A percentile compares a stretch with the other conserved stretches of the same genome.
Evolutionary conservation across 2,329 filamentous ascomycete species (phyloP).

Genomic region (Cryphonectria naterciae): DNA sequence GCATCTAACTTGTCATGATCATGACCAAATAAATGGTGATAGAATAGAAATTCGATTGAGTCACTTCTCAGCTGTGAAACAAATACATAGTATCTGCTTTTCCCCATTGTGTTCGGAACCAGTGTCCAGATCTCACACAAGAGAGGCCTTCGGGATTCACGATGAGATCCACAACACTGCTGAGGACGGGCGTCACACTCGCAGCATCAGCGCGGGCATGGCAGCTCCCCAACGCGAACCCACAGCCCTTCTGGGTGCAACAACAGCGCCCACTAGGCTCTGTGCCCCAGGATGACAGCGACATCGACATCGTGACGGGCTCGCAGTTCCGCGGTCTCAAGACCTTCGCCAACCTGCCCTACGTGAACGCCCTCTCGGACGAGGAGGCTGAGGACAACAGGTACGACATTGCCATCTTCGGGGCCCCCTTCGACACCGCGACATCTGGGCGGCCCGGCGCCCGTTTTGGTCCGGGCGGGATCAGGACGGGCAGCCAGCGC

Average conservation of each 20-base stretch:
- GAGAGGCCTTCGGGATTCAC: neutral
- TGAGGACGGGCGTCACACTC: constrained; percentile 6
- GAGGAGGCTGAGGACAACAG: constrained; percentile 46
- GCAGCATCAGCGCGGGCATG: constrained; percentile 13
- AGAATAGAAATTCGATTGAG: neutral
- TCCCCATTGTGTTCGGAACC: neutral
- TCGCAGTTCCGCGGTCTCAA: constrained; percentile 60
- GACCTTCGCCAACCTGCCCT: constrained; percentile 65
- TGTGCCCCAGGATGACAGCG: constrained; percentile 32
- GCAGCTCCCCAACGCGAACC: constrained; percentile 18
- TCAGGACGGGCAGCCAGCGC: constrained; percentile 29
- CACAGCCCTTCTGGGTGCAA: neutral
- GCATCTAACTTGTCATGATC: neutral
- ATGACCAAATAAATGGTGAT: neutral
- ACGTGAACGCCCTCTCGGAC: constrained; percentile 63
- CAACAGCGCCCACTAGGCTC: constrained; percentile 18
- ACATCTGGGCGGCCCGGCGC: constrained; percentile 28
- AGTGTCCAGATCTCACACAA: neutral
- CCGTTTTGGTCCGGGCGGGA: constrained; percentile 24
- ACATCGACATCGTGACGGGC: constrained; percentile 46
- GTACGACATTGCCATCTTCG: constrained; percentile 63
- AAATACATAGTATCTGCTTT: neutral
- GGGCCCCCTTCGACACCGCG: constrained; percentile 54
- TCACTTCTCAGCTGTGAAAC: neutral
- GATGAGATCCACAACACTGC: constrained; percentile 17